Base-by-base conservation (phyloP, 306 rosid species). In the Vigna trinervia region DNA sequence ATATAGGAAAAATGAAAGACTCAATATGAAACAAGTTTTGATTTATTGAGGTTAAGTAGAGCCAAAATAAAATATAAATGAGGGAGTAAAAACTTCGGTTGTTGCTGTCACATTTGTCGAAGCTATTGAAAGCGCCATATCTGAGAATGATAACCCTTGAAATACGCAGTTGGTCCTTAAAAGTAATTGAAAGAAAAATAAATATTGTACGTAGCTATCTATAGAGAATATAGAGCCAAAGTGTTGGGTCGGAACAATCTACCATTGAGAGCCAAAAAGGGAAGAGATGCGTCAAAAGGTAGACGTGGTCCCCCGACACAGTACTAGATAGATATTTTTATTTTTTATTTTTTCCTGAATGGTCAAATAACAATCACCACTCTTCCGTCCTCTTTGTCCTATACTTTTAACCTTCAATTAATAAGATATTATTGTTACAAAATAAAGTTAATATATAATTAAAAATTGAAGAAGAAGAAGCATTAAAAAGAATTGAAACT, bases 231-330 rank as follows among this genome's bases (percentile, higher is more conserved):
- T 12, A 73, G 32, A 43, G 75, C 34, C 34, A 73, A 63, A 66
- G 10, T 26, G 6, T 69, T 14, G 41, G 41, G 22, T 12, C 8
- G 46, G 30, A 71, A 75, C 30, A 41, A 59, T 70, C 78, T 41
- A 80, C 0, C 36, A 62, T n/a, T 46, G 64, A 53, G 39, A 73
- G 66, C 84, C 81, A 82, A 70, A 78, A 82, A 78, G 57, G 52
- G 74, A 5, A 74, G 78, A 73, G 85, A 43, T 73, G 87, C 90
- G 73, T 84, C 75, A 67, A 84, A 84, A 88, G 84, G 78, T 65
- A 78, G 61, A 84, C 62, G 87, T 85, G 93, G 93, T 79, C 87
- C 88, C 83, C 83, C 10, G 57, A 62, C 36, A 45, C 8, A 41
- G 0, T 41, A 0, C 12, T 41, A 41, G 12, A 41, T 26, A 19